These are phyloP conservation scores for Ormosia emarginata DNA, from an alignment of 306 rosid species.

Conservation along the genomic window DNA sequence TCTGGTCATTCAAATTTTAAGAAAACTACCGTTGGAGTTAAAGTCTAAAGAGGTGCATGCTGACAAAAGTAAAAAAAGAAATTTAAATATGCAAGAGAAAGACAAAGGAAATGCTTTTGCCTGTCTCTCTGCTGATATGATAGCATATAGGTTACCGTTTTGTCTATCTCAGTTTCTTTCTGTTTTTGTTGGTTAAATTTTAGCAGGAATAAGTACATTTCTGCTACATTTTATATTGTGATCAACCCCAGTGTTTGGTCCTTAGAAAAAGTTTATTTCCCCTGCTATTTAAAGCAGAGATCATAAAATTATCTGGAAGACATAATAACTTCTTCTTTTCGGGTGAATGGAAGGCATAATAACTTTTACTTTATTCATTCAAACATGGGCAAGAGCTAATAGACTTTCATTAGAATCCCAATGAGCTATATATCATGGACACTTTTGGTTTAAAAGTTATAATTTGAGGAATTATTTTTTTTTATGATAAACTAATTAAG, in stretches of 20 bases:
- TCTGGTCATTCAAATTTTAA: not conserved
- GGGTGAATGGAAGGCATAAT: not conserved
- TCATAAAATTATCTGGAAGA: not conserved
- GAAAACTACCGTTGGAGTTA: not conserved
- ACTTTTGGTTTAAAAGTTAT: not conserved
- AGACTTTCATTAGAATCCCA: not conserved
- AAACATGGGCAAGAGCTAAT: not conserved
- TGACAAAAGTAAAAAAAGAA: not conserved
- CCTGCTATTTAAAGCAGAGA: not conserved
- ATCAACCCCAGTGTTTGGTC: not conserved
- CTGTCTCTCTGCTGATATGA: not conserved
- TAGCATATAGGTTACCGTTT: not conserved
- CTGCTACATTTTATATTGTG: not conserved
- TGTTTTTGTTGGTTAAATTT: not conserved
- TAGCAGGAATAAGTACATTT: not conserved
- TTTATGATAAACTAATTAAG: too few species aligned
- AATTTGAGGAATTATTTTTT: too few species aligned
- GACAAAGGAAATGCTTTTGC: not conserved
- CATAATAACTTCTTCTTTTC: not conserved
- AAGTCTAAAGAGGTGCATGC: not conserved
- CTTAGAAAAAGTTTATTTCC: not conserved
- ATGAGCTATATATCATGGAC: not conserved
- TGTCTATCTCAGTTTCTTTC: not conserved
- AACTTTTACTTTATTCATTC: constrained; percentile 4
- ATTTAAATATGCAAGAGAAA: not conserved